These are phyloP conservation scores for Pyrus betulifolia DNA, from an alignment of 306 rosid genomes.

Conservation along the genomic window DNA sequence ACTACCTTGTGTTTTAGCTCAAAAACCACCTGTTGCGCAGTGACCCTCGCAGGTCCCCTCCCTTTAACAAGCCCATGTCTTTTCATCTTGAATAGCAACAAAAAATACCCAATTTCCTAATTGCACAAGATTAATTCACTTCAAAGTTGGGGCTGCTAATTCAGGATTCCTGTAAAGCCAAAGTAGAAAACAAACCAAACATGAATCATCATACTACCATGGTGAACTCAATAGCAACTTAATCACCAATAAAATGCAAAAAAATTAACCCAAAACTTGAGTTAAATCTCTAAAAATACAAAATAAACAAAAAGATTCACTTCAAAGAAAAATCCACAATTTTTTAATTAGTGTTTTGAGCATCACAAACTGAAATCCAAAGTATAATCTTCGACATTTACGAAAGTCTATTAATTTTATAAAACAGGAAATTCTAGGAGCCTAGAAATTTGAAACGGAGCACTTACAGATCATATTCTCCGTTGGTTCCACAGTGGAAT, in stretches of 20 bases:
- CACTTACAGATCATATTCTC: neutral
- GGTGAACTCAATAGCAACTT: no score
- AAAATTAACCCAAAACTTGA: no score
- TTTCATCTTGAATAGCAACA: constrained; percentile 37
- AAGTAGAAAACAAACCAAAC: neutral
- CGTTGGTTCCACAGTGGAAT: neutral
- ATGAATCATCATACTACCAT: no score
- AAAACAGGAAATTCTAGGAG: neutral
- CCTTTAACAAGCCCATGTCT: constrained; percentile 21
- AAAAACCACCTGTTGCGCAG: constrained; percentile 29
- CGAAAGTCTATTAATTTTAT: neutral
- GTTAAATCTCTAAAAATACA: no score
- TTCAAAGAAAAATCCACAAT: no score
- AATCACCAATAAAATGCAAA: no score
- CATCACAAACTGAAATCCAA: neutral
- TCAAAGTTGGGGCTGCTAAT: neutral
- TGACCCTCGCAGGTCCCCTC: constrained; percentile 31
- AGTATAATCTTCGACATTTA: neutral
- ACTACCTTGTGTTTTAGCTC: constrained; percentile 58
- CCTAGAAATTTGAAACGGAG: neutral
- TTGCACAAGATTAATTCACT: neutral
- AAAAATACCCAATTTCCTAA: neutral
- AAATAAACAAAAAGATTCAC: no score
- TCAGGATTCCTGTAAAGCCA: neutral
- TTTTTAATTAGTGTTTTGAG: neutral